Evolutionary conservation across 257 asterid species (phyloP), one percentile per base, ranked within the genome.

Genomic region (Pogostemon cablin): DNA sequence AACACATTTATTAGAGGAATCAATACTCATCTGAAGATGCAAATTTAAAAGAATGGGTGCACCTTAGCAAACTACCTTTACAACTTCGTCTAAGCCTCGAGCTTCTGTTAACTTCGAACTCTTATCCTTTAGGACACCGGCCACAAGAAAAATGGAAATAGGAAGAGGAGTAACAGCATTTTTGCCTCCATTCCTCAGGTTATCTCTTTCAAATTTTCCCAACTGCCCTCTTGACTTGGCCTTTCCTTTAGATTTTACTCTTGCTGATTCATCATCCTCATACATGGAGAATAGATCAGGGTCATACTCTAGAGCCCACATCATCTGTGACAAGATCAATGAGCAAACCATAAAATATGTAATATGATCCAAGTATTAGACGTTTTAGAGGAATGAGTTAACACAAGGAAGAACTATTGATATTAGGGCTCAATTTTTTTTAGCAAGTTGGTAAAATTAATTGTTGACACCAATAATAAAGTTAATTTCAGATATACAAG

Each of bases 221-320:
- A 82, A 91, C 71, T 89, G 91, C 72, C 90, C 71, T 68, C 53
- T 78, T 3, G 96, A 81, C 72, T 91, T 93, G 52, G 53, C 71
- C 82, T 84, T 89, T 59, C 83, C 87, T 74, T 77, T 89, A 9
- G 89, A 78, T 67, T 76, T 86, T 59, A 80, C 89, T 72, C 49
- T 49, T 44, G 81, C 67, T 39, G 74, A 76, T 34, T 81, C 88
- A 67, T 81, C 82, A 37, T 83, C 98, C 84, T 91, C 95, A 11
- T 90, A 87, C 62, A 76, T 7, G 72, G 81, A 56, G 79, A 77
- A 89, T 76, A 89, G 60, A 73, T 84, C 89, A 20, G 99, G 96
- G 70, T 91, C 93, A 66, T 89, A 93, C 77, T 93, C 99, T 67
- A 93, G 74, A 17, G 99, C 99, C 99, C 99, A 93, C 99, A 93